Evolutionary conservation across 2,329 filamentous ascomycete genomes (phyloP).

Genomic region (Sporothrix variecibatus): DNA sequence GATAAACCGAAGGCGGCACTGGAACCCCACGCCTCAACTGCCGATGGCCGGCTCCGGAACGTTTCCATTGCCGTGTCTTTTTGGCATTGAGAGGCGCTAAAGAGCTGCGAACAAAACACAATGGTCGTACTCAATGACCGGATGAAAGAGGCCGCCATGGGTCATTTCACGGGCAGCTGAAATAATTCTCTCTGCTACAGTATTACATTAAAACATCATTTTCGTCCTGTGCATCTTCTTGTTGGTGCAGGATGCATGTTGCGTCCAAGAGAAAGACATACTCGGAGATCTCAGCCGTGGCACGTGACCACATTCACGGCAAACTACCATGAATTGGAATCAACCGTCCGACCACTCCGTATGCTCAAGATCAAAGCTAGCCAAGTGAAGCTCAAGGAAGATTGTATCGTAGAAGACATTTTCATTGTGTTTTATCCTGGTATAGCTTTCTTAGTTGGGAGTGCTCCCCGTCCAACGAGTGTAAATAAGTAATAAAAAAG

Average conservation of each 20-base stretch:
- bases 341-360: background rate
- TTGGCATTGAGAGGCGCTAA: background rate
- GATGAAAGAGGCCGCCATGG: background rate
- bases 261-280: background rate
- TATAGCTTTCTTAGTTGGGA: background rate
- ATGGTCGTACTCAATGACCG: background rate
- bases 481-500: background rate
- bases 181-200: background rate
- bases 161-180: no score
- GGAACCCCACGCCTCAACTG: conserved; percentile 18
- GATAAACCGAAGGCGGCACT: background rate
- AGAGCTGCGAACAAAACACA: background rate
- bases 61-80: conserved; percentile 17
- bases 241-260: background rate
- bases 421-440: conserved; percentile 10
- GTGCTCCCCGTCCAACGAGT: background rate
- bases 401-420: background rate
- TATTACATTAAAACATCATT: background rate
- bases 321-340: background rate
- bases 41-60: conserved; percentile 10
- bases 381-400: background rate
- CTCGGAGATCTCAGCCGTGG: background rate
- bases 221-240: background rate
- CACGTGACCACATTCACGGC: background rate
- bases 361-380: background rate